phyloP scores from a whole-genome alignment of 75 land plant genomes.

The Picea sitchensis region DNA sequence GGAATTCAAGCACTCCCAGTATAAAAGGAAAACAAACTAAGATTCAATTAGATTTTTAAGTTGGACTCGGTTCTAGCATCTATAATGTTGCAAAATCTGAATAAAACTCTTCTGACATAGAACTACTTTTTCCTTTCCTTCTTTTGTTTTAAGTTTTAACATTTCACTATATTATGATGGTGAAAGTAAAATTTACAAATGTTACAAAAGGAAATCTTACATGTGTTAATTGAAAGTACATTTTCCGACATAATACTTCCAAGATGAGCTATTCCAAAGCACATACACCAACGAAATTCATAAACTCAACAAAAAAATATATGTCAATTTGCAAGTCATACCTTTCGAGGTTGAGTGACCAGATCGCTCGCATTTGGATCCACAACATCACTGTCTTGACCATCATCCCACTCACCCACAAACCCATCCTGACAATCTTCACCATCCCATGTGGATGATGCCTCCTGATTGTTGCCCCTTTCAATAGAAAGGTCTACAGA shows the following conservation, averaged over 20 bases:
- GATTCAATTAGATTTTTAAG: too few relatives aligned
- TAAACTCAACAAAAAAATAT: background rate
- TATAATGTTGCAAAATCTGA: background rate
- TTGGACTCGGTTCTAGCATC: background rate
- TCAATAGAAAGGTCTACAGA: conserved; percentile 35
- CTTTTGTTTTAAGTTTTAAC: background rate
- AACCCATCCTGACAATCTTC: conserved; percentile 24
- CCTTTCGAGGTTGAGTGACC: conserved; percentile 85
- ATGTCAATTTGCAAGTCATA: conserved; percentile 12
- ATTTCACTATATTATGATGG: background rate
- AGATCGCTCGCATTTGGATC: conserved; percentile 32
- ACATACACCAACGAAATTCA: background rate
- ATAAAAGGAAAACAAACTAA: too few relatives aligned
- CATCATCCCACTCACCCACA: conserved; percentile 49
- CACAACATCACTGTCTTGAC: conserved; percentile 52
- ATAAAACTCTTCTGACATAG: background rate
- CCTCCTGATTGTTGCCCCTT: conserved; percentile 20
- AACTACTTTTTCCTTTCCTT: background rate
- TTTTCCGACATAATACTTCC: background rate
- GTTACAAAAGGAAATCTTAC: background rate
- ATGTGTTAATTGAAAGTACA: background rate
- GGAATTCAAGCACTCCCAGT: too few relatives aligned
- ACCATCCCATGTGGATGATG: conserved; percentile 34
- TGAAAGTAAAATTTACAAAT: background rate
- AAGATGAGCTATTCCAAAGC: background rate